phyloP scores from a whole-genome alignment of 495 filamentous ascomycete species.

The Hypoxylon fragiforme region DNA sequence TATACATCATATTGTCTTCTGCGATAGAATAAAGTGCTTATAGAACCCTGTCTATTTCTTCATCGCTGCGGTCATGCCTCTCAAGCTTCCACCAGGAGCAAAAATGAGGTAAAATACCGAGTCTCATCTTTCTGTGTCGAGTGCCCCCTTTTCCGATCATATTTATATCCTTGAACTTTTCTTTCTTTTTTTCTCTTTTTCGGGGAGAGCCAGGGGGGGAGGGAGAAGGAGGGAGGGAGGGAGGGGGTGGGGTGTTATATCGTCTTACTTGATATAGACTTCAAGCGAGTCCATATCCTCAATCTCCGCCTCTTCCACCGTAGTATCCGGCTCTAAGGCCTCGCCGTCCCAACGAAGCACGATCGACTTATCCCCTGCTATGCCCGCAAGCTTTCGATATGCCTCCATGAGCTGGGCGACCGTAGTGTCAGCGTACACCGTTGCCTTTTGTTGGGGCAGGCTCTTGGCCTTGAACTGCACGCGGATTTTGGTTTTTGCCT shows the following conservation, averaged over 20 bases:
- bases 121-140: too few relatives aligned
- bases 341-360: constrained; percentile 83
- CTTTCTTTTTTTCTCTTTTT: too few relatives aligned
- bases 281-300: constrained; percentile 79
- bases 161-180: too few relatives aligned
- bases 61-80: too few relatives aligned
- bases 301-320: constrained; percentile 71
- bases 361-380: constrained; percentile 54
- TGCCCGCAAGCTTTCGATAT: constrained; percentile 40
- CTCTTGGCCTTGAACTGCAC: constrained; percentile 56
- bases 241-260: too few relatives aligned
- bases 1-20: neutral
- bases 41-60: too few relatives aligned
- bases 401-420: constrained; percentile 42
- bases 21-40: neutral
- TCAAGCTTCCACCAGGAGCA: too few relatives aligned
- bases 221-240: too few relatives aligned
- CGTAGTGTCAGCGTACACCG: constrained; percentile 42
- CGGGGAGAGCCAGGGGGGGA: too few relatives aligned
- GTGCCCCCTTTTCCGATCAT: too few relatives aligned
- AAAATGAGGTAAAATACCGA: too few relatives aligned
- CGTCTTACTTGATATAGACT: constrained; percentile 62
- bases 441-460: constrained; percentile 42
- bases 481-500: constrained; percentile 48
- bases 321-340: constrained; percentile 60